Base-by-base conservation (phyloP, 139 green algal species). In the Coelastrella sp. region DNA sequence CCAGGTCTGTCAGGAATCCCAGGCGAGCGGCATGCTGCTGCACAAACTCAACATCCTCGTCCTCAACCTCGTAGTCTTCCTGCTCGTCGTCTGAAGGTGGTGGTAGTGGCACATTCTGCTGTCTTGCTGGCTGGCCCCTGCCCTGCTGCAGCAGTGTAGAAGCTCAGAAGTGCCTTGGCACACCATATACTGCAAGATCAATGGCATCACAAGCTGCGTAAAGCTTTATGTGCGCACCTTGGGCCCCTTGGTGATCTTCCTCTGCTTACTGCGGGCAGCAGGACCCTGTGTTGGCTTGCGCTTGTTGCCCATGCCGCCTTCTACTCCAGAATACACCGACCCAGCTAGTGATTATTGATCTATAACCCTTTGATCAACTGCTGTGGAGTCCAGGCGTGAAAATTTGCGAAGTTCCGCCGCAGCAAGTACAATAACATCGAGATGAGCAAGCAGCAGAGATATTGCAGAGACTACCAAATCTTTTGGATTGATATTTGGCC, bases 11-110 rank as follows among this genome's bases (percentile, higher is more conserved):
- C 63, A 95, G 72, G 35, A 94, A 95, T 13, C 85, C 88, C 25
- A 95, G 66, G 4, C 60, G 69, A 1, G 19, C 5, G 2, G 34
- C 50, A 9, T 93, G 85, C 80, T 92, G 40, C 38, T 89, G 23
- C 60, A 96, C 90, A 72, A 95, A 94, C 27, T 92, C 81, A 23
- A 92, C 15, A 73, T 96, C 92, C 30, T 94, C 92, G 0, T 93
- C 91, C 41, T 85, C 89, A 2, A 95, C 27, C 2, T 91, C 82
- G 30, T 62, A 68, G 0, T 62, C 40, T 59, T 84, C 59, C 32
- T 41, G 43, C 27, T 86, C 38, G 2, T 75, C 80, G 17, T 87
- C 76, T 19, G 50, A 66, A 13, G 75, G 82, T 17, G 59, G 35
- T 17, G 83, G 79, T 30, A 85, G 57, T 2, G 86, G 79, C 45